Conservation (phyloP, 2,329 filamentous ascomycete genomes). For the Trichoderma hamatum region DNA sequence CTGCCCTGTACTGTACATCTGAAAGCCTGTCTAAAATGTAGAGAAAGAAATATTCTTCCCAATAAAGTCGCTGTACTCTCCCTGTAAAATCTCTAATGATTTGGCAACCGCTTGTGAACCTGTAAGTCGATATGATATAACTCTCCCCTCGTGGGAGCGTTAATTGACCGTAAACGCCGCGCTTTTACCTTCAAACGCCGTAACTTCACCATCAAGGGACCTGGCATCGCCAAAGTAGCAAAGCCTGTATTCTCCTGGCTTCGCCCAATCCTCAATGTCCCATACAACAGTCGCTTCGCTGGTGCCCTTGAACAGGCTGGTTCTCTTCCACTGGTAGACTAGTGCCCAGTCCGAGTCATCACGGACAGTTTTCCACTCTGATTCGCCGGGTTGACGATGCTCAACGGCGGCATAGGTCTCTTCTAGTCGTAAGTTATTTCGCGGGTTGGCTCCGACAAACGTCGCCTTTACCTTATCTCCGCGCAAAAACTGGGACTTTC, state of each 20-base stretch:
- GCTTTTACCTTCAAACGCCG: conserved; percentile 69
- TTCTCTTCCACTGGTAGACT: conserved; percentile 77
- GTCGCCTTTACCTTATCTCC: conserved; percentile 65
- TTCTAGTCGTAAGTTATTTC: conserved; percentile 81
- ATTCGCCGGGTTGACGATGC: conserved; percentile 33
- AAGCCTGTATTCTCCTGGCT: conserved; percentile 70
- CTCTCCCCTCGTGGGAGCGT: background rate
- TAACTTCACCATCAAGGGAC: conserved; percentile 62
- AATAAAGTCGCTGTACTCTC: background rate
- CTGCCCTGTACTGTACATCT: background rate
- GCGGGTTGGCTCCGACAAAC: conserved; percentile 85
- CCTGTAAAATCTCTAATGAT: background rate
- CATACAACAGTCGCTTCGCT: conserved; percentile 77
- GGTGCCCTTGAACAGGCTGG: conserved; percentile 68
- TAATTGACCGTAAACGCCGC: conserved; percentile 48
- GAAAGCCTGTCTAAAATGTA: conserved; percentile 1
- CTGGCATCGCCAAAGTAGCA: conserved; percentile 83
- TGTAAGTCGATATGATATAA: background rate
- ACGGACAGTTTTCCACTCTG: conserved; percentile 66
- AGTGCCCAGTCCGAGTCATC: conserved; percentile 82
- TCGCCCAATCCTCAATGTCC: conserved; percentile 68
- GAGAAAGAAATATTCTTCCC: background rate
- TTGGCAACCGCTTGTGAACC: background rate
- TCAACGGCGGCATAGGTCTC: conserved; percentile 79
- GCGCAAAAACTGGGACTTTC: conserved; percentile 50